Percentiles rank a stretch among this genome's conserved stretches.
Conservation (phyloP, 495 filamentous ascomycete genomes). For the Podospora anserina region DNA sequence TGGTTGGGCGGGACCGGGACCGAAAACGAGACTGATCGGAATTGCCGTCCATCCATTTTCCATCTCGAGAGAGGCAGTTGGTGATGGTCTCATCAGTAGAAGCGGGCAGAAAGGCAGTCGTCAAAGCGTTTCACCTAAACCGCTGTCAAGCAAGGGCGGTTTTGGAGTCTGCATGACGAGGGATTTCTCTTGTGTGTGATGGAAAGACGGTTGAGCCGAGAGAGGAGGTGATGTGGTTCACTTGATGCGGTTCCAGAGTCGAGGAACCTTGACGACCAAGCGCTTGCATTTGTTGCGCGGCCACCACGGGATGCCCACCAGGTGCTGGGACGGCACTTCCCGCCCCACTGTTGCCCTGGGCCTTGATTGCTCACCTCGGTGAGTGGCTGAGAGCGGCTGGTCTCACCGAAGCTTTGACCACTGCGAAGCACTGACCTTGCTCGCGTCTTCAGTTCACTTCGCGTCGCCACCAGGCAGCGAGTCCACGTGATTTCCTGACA, state of each 20-base stretch:
- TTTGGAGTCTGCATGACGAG: not conserved
- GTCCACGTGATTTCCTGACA: constrained; percentile 12
- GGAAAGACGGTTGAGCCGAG: not conserved
- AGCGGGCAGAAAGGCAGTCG: not conserved
- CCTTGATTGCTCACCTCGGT: not conserved
- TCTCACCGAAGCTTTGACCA: constrained; percentile 1
- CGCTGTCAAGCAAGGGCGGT: constrained; percentile 1
- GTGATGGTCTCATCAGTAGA: not conserved
- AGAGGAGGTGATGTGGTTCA: not conserved
- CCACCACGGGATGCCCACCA: not conserved
- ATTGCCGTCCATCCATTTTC: constrained; percentile 11
- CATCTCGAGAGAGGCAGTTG: not conserved
- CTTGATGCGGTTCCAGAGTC: not conserved
- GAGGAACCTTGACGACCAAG: not conserved
- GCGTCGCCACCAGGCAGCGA: constrained; percentile 15
- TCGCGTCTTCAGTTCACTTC: not conserved
- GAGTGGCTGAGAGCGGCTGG: not conserved
- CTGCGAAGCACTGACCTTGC: not conserved
- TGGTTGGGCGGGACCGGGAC: not conserved
- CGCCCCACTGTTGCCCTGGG: too few species aligned
- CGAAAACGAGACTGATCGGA: constrained; percentile 11
- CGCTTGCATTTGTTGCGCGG: not conserved
- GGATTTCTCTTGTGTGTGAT: not conserved
- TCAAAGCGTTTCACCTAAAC: constrained; percentile 8
- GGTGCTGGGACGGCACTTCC: not conserved